These are phyloP conservation scores for Pisolithus marmoratus DNA, from an alignment of 768 basidiomycete species.

Conservation along the genomic window DNA sequence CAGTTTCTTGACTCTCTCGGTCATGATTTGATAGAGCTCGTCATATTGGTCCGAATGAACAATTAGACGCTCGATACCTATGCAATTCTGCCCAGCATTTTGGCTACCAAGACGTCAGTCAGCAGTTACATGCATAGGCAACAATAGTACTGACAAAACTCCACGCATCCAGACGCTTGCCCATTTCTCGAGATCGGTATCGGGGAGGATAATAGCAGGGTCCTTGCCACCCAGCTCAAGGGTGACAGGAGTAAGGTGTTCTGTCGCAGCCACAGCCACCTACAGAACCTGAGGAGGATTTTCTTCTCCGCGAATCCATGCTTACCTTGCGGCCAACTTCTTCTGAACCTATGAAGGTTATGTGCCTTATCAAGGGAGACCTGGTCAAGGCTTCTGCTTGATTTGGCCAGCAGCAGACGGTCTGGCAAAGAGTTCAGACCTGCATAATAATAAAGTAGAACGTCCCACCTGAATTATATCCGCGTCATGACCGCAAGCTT, in stretches of 20 bases:
- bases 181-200: conserved; percentile 78
- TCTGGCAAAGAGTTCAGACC: conserved; percentile 30
- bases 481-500: conserved; percentile 76
- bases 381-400: conserved; percentile 77
- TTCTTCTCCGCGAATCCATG: conserved; percentile 6
- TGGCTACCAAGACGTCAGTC: conserved; percentile 46
- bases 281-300: conserved; percentile 24
- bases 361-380: conserved; percentile 80
- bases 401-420: conserved; percentile 86
- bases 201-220: conserved; percentile 83
- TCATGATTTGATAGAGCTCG: conserved; percentile 60
- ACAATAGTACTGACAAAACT: conserved; percentile 61
- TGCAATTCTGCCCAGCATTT: conserved; percentile 94
- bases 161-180: conserved; percentile 84
- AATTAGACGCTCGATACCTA: conserved; percentile 90
- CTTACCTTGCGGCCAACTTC: conserved; percentile 65
- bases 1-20: conserved; percentile 58
- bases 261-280: conserved; percentile 80
- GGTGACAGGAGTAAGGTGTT: conserved; percentile 84
- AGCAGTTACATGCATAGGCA: not conserved
- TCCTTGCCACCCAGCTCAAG: conserved; percentile 96
- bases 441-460: not conserved
- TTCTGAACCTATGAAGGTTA: conserved; percentile 90
- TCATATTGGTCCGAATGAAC: conserved; percentile 78
- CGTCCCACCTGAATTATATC: conserved; percentile 76